These are phyloP conservation scores for Phylloporus sp. DNA, from an alignment of 768 basidiomycete species.

Conservation along the genomic window DNA sequence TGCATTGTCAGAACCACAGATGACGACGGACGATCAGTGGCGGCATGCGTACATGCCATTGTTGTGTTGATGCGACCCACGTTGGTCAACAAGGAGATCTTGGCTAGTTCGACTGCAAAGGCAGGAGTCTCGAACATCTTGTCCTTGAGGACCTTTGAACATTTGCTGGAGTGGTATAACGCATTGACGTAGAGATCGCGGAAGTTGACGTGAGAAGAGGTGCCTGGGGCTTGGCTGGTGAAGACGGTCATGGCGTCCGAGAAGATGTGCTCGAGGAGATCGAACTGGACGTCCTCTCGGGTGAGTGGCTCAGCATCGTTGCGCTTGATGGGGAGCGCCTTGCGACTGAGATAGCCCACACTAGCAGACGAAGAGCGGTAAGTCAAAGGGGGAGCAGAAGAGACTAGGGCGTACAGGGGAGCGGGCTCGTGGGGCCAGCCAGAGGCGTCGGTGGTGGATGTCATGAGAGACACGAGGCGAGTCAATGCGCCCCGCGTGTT, in stretches of 20 bases:
- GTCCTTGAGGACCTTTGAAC: conserved; percentile 82
- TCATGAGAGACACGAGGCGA: conserved; percentile 40
- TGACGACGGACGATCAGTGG: conserved; percentile 4
- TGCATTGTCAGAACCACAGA: conserved; percentile 17
- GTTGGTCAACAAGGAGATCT: conserved; percentile 81
- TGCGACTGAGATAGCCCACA: conserved; percentile 56
- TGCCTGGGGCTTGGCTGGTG: conserved; percentile 54
- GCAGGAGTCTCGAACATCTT: conserved; percentile 81
- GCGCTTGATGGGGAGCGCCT: conserved; percentile 72
- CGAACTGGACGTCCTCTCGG: conserved; percentile 81
- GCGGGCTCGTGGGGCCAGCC: conserved; percentile 46
- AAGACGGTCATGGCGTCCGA: conserved; percentile 63
- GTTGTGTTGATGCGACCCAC: conserved; percentile 91
- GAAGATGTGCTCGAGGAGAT: conserved; percentile 79
- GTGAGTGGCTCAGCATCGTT: conserved; percentile 79
- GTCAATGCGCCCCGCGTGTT: conserved; percentile 21
- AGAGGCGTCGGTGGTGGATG: conserved; percentile 38
- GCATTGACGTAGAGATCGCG: conserved; percentile 80
- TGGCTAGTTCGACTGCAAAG: conserved; percentile 74
- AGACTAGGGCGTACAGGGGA: conserved; percentile 44
- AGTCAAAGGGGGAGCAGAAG: conserved; percentile 6
- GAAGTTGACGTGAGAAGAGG: conserved; percentile 59
- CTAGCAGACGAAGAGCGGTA: conserved; percentile 27
- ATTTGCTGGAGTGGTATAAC: conserved; percentile 73
- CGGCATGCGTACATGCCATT: conserved; percentile 63